A percentile compares a stretch with the other conserved stretches of the same genome.
These are phyloP conservation scores for Acanthamoeba culbertsoni DNA, from an alignment of 208 protist species.

Conservation along the genomic window DNA sequence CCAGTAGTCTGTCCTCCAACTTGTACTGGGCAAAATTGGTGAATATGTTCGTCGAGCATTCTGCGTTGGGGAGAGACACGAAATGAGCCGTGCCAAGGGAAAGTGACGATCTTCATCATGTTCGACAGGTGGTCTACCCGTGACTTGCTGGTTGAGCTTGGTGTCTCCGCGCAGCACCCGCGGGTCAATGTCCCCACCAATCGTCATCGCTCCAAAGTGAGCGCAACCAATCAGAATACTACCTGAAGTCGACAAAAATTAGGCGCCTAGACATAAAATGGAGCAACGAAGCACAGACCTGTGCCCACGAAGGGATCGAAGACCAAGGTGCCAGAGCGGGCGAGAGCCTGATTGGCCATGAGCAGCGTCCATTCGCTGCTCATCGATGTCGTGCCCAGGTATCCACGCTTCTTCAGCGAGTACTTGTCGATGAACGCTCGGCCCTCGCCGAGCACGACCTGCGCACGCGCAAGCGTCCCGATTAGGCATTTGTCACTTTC, in stretches of 20 bases:
- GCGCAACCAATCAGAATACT: constrained; percentile 88
- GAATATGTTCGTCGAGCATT: constrained; percentile 75
- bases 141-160: background rate
- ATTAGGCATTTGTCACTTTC: no score
- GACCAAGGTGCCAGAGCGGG: constrained; percentile 80
- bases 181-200: constrained; percentile 91
- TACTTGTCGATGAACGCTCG: constrained; percentile 79
- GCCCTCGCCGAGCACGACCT: background rate
- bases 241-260: constrained; percentile 75
- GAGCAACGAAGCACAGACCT: background rate
- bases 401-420: constrained; percentile 87
- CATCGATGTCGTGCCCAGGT: constrained; percentile 95
- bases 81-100: background rate
- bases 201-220: constrained; percentile 86
- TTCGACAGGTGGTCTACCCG: background rate
- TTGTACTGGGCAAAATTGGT: constrained; percentile 91
- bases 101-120: background rate
- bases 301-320: constrained; percentile 93
- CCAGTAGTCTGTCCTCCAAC: constrained; percentile 77
- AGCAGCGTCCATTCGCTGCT: constrained; percentile 91
- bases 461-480: no score
- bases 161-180: constrained; percentile 83
- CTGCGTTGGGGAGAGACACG: constrained; percentile 57
- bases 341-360: constrained; percentile 89
- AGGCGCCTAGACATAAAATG: background rate